Evolutionary conservation across 2,329 filamentous ascomycete species (phyloP).

Genomic region (Monosporascus cannonballus): DNA sequence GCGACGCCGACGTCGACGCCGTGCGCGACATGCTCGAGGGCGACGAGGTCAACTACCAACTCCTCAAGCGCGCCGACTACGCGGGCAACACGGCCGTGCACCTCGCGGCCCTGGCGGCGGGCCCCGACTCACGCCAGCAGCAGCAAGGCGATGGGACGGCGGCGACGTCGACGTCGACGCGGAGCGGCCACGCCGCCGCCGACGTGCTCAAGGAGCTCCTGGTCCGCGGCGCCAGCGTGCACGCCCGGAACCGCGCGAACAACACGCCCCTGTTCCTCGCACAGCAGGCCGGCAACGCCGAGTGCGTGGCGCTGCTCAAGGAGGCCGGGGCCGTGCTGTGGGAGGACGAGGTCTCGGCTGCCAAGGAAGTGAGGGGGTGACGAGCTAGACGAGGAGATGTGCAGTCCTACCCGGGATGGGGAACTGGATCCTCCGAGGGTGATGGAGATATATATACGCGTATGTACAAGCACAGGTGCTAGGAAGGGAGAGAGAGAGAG

Average conservation of each 20-base stretch:
- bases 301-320: slow-evolving; percentile 47
- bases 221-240: slow-evolving; percentile 58
- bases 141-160: slow-evolving; percentile 7
- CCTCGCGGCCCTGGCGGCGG: slow-evolving; percentile 45
- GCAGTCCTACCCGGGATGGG: too few species aligned
- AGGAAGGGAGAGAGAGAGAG: too few species aligned
- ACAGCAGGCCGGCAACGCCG: slow-evolving; percentile 48
- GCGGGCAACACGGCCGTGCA: slow-evolving; percentile 69
- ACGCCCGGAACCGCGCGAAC: slow-evolving; percentile 57
- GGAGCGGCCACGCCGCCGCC: slow-evolving; percentile 46
- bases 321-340: slow-evolving; percentile 57
- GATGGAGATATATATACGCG: too few species aligned
- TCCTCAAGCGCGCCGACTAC: slow-evolving; percentile 73
- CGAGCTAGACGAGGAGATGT: too few species aligned
- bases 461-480: too few species aligned
- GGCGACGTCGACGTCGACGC: slow-evolving; percentile 44
- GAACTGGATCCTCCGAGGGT: too few species aligned
- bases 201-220: slow-evolving; percentile 55
- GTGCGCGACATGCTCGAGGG: slow-evolving; percentile 62
- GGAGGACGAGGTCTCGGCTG: slow-evolving; percentile 34
- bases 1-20: slow-evolving; percentile 59
- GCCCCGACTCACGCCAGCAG: slow-evolving; percentile 4
- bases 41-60: slow-evolving; percentile 50
- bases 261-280: slow-evolving; percentile 63
- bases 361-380: not conserved